Evolutionary conservation across 2,329 filamentous ascomycete genomes (phyloP).

Genomic region (Cadophora luteo-olivacea): DNA sequence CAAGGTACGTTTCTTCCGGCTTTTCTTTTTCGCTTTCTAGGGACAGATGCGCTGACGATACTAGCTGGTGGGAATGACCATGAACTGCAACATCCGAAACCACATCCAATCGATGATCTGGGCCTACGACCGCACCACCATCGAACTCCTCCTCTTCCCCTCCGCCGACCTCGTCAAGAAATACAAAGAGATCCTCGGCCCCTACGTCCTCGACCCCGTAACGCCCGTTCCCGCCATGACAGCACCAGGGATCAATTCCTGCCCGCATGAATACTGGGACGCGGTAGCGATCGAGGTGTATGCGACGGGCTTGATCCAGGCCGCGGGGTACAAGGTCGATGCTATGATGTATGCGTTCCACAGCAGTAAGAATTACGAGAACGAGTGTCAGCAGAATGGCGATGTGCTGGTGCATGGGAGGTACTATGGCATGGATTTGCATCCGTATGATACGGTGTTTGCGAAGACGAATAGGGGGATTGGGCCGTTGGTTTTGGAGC

Average conservation of each 20-base stretch:
- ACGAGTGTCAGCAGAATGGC: slow-evolving; percentile 18
- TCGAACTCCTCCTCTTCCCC: slow-evolving; percentile 39
- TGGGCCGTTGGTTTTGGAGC: slow-evolving; percentile 28
- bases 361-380: slow-evolving; percentile 19
- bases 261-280: slow-evolving; percentile 29
- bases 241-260: slow-evolving; percentile 20
- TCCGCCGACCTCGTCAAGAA: slow-evolving; percentile 16
- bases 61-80: slow-evolving; percentile 42
- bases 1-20: slow-evolving; percentile 34
- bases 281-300: slow-evolving; percentile 39
- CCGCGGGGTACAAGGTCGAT: slow-evolving; percentile 37
- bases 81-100: slow-evolving; percentile 34
- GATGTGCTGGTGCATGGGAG: slow-evolving; percentile 32
- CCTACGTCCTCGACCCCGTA: not conserved
- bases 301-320: slow-evolving; percentile 32
- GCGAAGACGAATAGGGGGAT: slow-evolving; percentile 39
- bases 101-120: slow-evolving; percentile 43
- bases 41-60: not conserved
- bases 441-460: slow-evolving; percentile 42
- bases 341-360: slow-evolving; percentile 39
- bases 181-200: slow-evolving; percentile 17
- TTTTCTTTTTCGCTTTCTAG: not conserved
- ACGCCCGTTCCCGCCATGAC: slow-evolving; percentile 17
- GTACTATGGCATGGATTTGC: slow-evolving; percentile 40
- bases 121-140: slow-evolving; percentile 37